phyloP scores from a whole-genome alignment of 1,139 yeast genomes.

The Scheffersomyces segobiensis region DNA sequence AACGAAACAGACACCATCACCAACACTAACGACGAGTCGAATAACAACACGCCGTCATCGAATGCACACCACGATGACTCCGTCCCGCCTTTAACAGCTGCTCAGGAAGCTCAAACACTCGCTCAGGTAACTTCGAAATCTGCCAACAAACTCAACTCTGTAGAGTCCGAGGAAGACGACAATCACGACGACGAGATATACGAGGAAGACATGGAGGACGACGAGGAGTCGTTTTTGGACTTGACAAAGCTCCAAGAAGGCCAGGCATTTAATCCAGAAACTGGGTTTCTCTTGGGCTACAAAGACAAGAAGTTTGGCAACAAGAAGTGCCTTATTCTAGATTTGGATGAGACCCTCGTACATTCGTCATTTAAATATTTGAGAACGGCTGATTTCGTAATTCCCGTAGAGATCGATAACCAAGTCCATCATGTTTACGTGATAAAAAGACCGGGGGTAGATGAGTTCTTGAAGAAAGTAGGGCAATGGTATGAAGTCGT shows the following conservation, averaged over 20 bases:
- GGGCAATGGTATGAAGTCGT: constrained; percentile 92
- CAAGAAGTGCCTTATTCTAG: constrained; percentile 85
- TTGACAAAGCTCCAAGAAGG: constrained; percentile 67
- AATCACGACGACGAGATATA: constrained; percentile 15
- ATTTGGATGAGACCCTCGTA: constrained; percentile 93
- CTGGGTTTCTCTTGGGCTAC: constrained; percentile 65
- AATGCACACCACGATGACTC: constrained; percentile 9
- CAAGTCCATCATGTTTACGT: constrained; percentile 94
- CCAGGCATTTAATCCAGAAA: constrained; percentile 56
- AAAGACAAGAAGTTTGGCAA: constrained; percentile 38
- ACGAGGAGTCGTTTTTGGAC: constrained; percentile 45
- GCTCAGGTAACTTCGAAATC: constrained; percentile 4
- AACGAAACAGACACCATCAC: constrained; percentile 49
- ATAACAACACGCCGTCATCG: constrained; percentile 12
- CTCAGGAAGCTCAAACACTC: constrained; percentile 1
- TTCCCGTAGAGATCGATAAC: constrained; percentile 72
- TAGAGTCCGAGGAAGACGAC: constrained; percentile 21
- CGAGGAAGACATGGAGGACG: constrained; percentile 18
- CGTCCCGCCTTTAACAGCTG: constrained; percentile 3
- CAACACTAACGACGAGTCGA: constrained; percentile 34
- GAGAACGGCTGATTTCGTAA: constrained; percentile 91
- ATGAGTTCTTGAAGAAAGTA: constrained; percentile 80
- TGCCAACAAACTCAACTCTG: constrained; percentile 7
- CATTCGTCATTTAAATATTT: constrained; percentile 93
- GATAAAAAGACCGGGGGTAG: constrained; percentile 97